phyloP scores from a whole-genome alignment of 805 yeast species.

The Candida yuanshanica region DNA sequence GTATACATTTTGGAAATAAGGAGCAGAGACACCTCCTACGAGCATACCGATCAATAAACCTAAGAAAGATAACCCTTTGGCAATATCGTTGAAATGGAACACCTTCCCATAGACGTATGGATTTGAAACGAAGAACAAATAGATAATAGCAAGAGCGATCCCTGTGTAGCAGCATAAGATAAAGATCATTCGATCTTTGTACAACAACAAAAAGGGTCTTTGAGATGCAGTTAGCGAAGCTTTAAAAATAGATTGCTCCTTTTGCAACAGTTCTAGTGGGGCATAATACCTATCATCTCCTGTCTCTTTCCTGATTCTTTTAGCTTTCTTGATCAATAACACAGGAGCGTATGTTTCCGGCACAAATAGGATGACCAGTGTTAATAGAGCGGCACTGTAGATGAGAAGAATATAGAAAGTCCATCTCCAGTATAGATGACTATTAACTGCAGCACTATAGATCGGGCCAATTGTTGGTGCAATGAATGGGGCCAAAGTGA shows the following conservation, averaged over 20 bases:
- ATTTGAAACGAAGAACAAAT: slow-evolving; percentile 60
- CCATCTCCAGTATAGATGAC: slow-evolving; percentile 59
- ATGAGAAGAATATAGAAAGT: slow-evolving; percentile 58
- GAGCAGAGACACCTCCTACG: slow-evolving; percentile 40
- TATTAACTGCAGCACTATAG: slow-evolving; percentile 49
- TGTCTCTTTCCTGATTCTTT: slow-evolving; percentile 43
- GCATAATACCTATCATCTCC: slow-evolving; percentile 44
- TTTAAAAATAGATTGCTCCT: slow-evolving; percentile 35
- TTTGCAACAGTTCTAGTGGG: slow-evolving; percentile 33
- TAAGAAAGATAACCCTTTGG: slow-evolving; percentile 60
- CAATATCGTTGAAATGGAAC: slow-evolving; percentile 45
- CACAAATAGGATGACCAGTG: slow-evolving; percentile 37
- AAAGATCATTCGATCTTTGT: slow-evolving; percentile 50
- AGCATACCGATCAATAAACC: slow-evolving; percentile 50
- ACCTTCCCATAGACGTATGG: slow-evolving; percentile 53
- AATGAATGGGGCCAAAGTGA: slow-evolving; percentile 55
- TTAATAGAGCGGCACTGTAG: slow-evolving; percentile 52
- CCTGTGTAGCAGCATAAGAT: slow-evolving; percentile 53
- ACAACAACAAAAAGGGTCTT: slow-evolving; percentile 45
- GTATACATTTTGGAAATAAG: slow-evolving; percentile 36
- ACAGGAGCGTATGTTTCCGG: slow-evolving; percentile 65
- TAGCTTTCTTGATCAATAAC: slow-evolving; percentile 46
- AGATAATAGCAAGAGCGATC: slow-evolving; percentile 51
- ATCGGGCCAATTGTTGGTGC: slow-evolving; percentile 73
- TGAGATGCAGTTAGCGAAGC: slow-evolving; percentile 41